Evolutionary conservation across 2,329 filamentous ascomycete species (phyloP), one percentile per base, ranked within the genome.

Genomic region (Spiromastix sp.): DNA sequence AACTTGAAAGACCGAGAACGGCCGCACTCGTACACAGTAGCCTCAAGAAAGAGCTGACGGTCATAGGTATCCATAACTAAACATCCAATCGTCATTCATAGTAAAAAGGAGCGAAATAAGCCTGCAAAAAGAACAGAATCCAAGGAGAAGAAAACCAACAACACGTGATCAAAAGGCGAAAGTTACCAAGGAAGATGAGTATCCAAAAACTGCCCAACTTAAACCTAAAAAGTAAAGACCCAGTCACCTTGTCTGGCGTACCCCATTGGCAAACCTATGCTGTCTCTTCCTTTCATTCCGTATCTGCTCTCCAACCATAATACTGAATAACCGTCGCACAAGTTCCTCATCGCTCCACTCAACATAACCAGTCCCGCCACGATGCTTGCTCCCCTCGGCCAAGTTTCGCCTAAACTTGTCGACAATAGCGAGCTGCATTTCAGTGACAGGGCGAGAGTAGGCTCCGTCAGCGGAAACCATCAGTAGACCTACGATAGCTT

Each of bases 271-370:
- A 25, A 36, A 20, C 11, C 30, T 12, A 18, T 18, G 26, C 12
- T 36, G 26, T 6, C 27, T 24, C 41, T 57, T 61, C 37, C 47
- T 46, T 39, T 65, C 61, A 34, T 53, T 52, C 46, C 64, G 51
- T 32, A 66, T 57, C 39, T 62, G 58, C 43, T 66, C 63, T 21
- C 64, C 64, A 48, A 67, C 60, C 18, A 66, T 64, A 37, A 67
- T 55, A 39, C 63, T 64, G 38, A 65, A 62, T 39, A 67, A 46
- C 42, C 61, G 51, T 44, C 53, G 54, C 39, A 62, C 55, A 38
- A 67, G 45, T 28, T 67, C 60, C 31, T 61, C 57, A 28, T 63
- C 61, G 17, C 50, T 58, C 64, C 64, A 67, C 34, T 56, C 60
- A 44, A 60, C 45, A 36, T 50, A 51, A 21, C 54, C 60, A 27